phyloP scores from a whole-genome alignment of 768 basidiomycete species.

The Cubamyces lactineus region DNA sequence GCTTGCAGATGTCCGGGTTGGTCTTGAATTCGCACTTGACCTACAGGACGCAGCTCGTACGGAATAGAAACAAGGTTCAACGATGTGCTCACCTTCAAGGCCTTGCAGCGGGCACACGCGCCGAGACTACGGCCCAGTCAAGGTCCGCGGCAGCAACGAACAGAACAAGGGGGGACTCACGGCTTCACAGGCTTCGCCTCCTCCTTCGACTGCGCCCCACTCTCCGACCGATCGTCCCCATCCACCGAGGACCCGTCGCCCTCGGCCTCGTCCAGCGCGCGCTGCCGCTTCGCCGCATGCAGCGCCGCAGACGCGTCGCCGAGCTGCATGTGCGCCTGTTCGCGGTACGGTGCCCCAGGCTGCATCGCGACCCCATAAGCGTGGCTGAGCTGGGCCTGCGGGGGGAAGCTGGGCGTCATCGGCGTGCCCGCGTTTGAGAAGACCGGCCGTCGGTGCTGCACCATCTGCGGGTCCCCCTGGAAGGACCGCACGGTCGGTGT shows the following conservation, averaged over 20 bases:
- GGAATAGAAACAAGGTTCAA: not conserved
- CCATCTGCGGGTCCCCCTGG: constrained; percentile 16
- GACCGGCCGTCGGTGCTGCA: constrained; percentile 6
- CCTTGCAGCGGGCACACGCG: constrained; percentile 75
- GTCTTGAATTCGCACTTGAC: constrained; percentile 79
- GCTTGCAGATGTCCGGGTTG: constrained; percentile 74
- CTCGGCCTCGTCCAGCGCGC: constrained; percentile 22
- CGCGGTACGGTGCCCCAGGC: constrained; percentile 17
- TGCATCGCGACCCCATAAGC: constrained; percentile 7
- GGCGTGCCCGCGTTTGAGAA: constrained; percentile 13
- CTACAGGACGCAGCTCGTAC: constrained; percentile 39
- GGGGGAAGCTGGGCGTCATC: constrained; percentile 13
- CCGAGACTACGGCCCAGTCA: constrained; percentile 39
- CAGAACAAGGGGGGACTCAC: constrained; percentile 17
- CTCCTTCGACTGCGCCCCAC: constrained; percentile 16
- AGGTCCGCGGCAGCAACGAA: not conserved
- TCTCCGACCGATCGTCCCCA: constrained; percentile 20
- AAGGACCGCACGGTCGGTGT: constrained; percentile 22
- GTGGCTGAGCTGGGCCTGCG: not conserved
- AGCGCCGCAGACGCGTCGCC: constrained; percentile 11
- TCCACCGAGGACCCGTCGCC: constrained; percentile 20
- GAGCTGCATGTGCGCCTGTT: constrained; percentile 14
- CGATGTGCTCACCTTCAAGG: constrained; percentile 44
- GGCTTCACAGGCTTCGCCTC: constrained; percentile 24
- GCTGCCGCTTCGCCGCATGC: constrained; percentile 24